Evolutionary conservation across 2,329 filamentous ascomycete species (phyloP).

Genomic region (Simplicillium aogashimaense): DNA sequence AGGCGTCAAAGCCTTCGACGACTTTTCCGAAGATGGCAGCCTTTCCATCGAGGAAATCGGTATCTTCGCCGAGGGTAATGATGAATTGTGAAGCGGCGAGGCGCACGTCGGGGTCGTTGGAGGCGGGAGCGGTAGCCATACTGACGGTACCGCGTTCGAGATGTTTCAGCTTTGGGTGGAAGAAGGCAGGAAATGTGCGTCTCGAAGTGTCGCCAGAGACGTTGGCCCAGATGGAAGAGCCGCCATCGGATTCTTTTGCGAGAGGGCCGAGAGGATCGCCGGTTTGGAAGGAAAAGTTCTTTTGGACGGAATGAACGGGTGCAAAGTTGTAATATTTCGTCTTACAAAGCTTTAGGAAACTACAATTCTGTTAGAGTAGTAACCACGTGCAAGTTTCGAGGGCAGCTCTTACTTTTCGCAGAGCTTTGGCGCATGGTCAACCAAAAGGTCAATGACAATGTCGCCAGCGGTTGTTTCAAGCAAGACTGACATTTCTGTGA

Average conservation of each 20-base stretch:
- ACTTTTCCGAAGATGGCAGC: constrained; percentile 94
- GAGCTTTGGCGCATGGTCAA: constrained; percentile 79
- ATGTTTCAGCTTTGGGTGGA: constrained; percentile 83
- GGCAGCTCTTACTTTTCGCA: constrained; percentile 81
- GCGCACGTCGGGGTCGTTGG: constrained; percentile 68
- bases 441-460: constrained; percentile 85
- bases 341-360: constrained; percentile 98
- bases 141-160: constrained; percentile 84
- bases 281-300: constrained; percentile 92
- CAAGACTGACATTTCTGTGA: constrained; percentile 68
- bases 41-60: constrained; percentile 85
- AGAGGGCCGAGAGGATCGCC: constrained; percentile 87
- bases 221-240: constrained; percentile 85
- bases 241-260: constrained; percentile 78
- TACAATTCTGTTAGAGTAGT: constrained; percentile 36
- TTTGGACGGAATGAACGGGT: constrained; percentile 84
- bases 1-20: constrained; percentile 86
- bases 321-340: constrained; percentile 99
- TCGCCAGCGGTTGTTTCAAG: constrained; percentile 90
- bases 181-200: constrained; percentile 73
- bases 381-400: constrained; percentile 1
- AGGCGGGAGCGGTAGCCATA: constrained; percentile 83
- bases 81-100: constrained; percentile 89
- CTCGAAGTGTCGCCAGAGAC: constrained; percentile 57
- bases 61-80: constrained; percentile 78